Base-by-base conservation (phyloP, 2,329 filamentous ascomycete genomes). In the Fusarium albidum region DNA sequence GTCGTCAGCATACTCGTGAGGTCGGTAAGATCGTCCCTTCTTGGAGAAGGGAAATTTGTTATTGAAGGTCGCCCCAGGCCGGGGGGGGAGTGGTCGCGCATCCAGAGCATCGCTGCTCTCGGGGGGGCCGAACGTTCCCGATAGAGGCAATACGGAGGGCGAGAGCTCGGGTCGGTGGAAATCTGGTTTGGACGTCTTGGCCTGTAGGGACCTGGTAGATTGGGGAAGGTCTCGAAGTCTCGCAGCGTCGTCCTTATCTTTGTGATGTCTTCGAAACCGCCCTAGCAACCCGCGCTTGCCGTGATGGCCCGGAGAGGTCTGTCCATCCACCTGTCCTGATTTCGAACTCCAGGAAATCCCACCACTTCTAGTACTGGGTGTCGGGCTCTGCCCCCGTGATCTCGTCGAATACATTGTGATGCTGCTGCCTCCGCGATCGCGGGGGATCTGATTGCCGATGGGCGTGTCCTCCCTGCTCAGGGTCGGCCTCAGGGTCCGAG, bases 341-440 rank as follows among this genome's bases (percentile, higher is more conserved):
- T 78, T 79, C 70, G 80, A 69, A 73, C 83, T 73, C 44, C 73
- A 74, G 25, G 63, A 60, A 46, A 67, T 61, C 76, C 71, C 68
- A 17, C 77, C 81, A 68, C 88, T 91, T 63, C 83, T 83, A 34
- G 83, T 79, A 71, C 91, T 95, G 8, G 92, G 90, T 1, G 91
- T 91, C 21, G 93, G 92, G 72, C 93, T 96, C 55, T 90, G 84
- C 11, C 91, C 87, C 61, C 92, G 87, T 17, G 81, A 80, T 56
- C 75, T 75, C 40, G 77, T 71, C 61, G 69, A 62, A 77, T 82
- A 70, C 79, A 80, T 76, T 34, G 47, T 47, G 29, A 68, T 67
- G 26, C 78, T 78, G 43, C 73, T 75, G 28, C 74, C 78, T 87
- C 86, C 69, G 82, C 85, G 68, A 75, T 67, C 51, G 65, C 63